A percentile compares a stretch with the other conserved stretches of the same genome.
Evolutionary conservation across 495 filamentous ascomycete species (phyloP).

Genomic region (Penicillium antarcticum): DNA sequence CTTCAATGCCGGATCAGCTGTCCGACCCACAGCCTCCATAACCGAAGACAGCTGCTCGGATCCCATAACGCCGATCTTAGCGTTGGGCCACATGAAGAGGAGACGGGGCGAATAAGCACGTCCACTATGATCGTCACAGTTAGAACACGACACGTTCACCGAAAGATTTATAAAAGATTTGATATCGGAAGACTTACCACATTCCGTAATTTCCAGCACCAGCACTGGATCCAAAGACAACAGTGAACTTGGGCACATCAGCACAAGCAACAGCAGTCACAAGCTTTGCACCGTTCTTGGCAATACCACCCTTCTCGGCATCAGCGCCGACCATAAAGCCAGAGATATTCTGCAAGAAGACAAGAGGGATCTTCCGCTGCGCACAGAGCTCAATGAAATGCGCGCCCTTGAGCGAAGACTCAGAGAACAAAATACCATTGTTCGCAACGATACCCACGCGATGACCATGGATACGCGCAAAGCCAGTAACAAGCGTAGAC

Average conservation of each 20-base stretch:
- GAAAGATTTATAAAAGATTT: not conserved
- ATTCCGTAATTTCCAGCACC: conserved; percentile 80
- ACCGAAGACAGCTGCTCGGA: conserved; percentile 87
- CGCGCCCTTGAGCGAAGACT: conserved; percentile 86
- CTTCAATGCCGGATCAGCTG: conserved; percentile 76
- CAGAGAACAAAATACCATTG: conserved; percentile 96
- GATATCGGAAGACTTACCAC: conserved; percentile 50
- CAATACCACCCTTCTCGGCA: conserved; percentile 91
- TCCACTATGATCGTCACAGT: conserved; percentile 50
- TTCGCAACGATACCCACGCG: conserved; percentile 93
- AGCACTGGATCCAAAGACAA: conserved; percentile 82
- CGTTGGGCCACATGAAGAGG: conserved; percentile 97
- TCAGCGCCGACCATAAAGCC: conserved; percentile 97
- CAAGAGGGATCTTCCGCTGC: conserved; percentile 80
- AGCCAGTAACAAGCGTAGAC: conserved; percentile 86
- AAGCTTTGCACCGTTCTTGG: conserved; percentile 96
- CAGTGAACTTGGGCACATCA: conserved; percentile 94
- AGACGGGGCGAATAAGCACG: conserved; percentile 88
- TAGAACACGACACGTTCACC: not conserved
- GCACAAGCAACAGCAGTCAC: conserved; percentile 95
- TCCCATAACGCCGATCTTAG: conserved; percentile 94
- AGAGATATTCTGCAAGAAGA: conserved; percentile 95
- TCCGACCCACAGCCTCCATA: conserved; percentile 91
- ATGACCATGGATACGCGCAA: conserved; percentile 85
- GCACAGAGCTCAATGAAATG: conserved; percentile 98